Evolutionary conservation across 2,329 filamentous ascomycete species (phyloP).

Genomic region (Lasiodiplodia gonubiensis): DNA sequence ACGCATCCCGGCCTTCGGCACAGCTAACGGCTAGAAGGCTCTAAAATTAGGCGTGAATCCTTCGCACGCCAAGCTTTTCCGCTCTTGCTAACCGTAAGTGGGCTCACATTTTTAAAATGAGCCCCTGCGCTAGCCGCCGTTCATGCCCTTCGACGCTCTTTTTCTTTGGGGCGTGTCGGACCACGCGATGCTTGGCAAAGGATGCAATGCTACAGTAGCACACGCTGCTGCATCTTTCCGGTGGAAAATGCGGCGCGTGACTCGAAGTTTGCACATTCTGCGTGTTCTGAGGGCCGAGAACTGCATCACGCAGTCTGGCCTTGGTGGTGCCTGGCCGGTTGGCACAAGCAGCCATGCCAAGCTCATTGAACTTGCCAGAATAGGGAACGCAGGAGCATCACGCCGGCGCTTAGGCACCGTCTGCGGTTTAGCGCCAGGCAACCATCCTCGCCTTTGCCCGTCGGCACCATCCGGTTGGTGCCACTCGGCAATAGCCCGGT

Average conservation of each 20-base stretch:
- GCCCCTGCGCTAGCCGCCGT: conserved; percentile 24
- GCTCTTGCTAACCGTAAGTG: not conserved
- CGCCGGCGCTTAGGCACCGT: conserved; percentile 6
- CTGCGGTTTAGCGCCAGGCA: conserved; percentile 6
- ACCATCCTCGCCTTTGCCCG: not conserved
- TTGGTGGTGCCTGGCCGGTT: not conserved
- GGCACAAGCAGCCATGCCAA: conserved; percentile 4
- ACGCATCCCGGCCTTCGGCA: not conserved
- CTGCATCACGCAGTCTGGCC: not conserved
- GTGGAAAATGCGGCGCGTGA: not conserved
- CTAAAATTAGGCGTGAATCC: conserved; percentile 23
- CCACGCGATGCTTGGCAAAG: not conserved
- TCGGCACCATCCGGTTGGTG: not conserved
- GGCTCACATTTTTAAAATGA: conserved; percentile 12
- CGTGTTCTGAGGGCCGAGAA: not conserved
- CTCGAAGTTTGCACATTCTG: not conserved
- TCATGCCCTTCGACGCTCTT: not conserved
- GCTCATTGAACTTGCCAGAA: conserved; percentile 3
- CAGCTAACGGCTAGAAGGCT: conserved; percentile 7
- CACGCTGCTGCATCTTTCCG: not conserved
- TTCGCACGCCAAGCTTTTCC: conserved; percentile 12
- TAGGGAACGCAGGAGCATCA: not conserved
- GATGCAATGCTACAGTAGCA: not conserved
- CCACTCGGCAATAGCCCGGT: not conserved
- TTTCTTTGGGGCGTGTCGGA: conserved; percentile 5